Evolutionary conservation across 208 protist genomes (phyloP).

Genomic region (Acanthamoeba triangularis): DNA sequence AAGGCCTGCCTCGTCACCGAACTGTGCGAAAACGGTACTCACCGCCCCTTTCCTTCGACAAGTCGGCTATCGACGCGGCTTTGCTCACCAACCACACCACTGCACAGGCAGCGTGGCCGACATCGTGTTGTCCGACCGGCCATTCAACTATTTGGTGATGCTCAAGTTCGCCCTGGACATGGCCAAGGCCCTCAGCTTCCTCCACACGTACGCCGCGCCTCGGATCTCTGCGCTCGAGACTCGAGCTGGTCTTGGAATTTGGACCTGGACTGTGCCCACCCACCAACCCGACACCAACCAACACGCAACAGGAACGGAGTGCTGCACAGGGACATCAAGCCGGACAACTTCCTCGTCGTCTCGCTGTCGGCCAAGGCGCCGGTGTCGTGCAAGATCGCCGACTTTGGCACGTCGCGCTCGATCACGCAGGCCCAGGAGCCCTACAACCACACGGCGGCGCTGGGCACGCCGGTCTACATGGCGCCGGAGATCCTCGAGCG

Average conservation of each 20-base stretch:
- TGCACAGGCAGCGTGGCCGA: constrained; percentile 3
- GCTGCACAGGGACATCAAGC: constrained; percentile 66
- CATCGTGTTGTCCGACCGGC: neutral
- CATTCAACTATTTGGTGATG: constrained; percentile 48
- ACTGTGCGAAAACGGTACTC: neutral
- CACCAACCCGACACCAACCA: neutral
- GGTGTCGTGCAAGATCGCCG: constrained; percentile 28
- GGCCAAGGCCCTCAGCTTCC: constrained; percentile 42
- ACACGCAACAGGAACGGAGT: constrained; percentile 26
- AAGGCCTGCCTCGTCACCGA: constrained; percentile 65
- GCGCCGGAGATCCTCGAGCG: constrained; percentile 47
- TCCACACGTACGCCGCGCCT: neutral
- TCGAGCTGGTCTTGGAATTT: neutral
- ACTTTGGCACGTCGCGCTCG: constrained; percentile 50
- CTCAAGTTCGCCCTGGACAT: constrained; percentile 64
- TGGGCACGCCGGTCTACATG: constrained; percentile 58
- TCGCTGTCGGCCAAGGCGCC: neutral
- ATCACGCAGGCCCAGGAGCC: constrained; percentile 44
- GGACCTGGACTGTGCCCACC: neutral
- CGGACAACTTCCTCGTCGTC: constrained; percentile 56
- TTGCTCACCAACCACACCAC: neutral
- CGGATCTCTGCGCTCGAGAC: neutral
- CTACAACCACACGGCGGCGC: constrained; percentile 41
- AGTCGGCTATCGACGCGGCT: neutral
- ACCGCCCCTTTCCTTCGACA: neutral